A percentile compares a stretch with the other conserved stretches of the same genome.
Conservation (phyloP, 768 basidiomycete genomes). For the Polyporus arcularius region DNA sequence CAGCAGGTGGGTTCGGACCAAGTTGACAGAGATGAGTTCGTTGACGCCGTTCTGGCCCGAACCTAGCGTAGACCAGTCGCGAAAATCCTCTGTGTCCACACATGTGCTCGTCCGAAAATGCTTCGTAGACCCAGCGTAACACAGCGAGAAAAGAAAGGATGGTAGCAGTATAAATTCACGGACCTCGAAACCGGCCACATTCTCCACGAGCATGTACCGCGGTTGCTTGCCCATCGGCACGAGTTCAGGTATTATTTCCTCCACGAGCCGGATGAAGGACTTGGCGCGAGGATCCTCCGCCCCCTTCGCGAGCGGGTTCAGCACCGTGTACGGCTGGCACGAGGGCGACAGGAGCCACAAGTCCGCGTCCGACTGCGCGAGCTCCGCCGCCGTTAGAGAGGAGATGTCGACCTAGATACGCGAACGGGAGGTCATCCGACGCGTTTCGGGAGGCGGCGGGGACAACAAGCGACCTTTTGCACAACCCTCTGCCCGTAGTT, state of each 20-base stretch:
- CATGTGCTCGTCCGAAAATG: no score
- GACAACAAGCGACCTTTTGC: slow-evolving; percentile 44
- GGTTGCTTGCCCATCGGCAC: slow-evolving; percentile 49
- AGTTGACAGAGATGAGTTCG: no score
- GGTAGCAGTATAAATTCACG: not conserved
- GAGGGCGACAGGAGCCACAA: slow-evolving; percentile 82
- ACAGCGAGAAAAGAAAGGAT: not conserved
- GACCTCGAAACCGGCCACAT: slow-evolving; percentile 85
- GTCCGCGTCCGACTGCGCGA: slow-evolving; percentile 52
- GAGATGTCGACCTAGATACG: slow-evolving; percentile 58
- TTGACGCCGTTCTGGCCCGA: no score
- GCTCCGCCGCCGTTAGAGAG: slow-evolving; percentile 47
- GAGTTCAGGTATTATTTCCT: slow-evolving; percentile 61
- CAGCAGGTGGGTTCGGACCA: no score
- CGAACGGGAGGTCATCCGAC: slow-evolving; percentile 1
- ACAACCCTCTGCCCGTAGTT: slow-evolving; percentile 55
- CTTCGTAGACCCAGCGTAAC: no score
- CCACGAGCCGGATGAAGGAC: slow-evolving; percentile 74
- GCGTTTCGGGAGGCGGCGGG: slow-evolving; percentile 1
- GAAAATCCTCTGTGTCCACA: no score
- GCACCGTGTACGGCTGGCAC: slow-evolving; percentile 82
- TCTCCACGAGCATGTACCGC: slow-evolving; percentile 66
- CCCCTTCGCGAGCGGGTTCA: slow-evolving; percentile 74
- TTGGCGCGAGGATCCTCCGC: slow-evolving; percentile 71
- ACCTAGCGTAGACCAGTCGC: no score